Evolutionary conservation across 2,329 filamentous ascomycete genomes (phyloP).

Genomic region (Aspergillus uvarum): DNA sequence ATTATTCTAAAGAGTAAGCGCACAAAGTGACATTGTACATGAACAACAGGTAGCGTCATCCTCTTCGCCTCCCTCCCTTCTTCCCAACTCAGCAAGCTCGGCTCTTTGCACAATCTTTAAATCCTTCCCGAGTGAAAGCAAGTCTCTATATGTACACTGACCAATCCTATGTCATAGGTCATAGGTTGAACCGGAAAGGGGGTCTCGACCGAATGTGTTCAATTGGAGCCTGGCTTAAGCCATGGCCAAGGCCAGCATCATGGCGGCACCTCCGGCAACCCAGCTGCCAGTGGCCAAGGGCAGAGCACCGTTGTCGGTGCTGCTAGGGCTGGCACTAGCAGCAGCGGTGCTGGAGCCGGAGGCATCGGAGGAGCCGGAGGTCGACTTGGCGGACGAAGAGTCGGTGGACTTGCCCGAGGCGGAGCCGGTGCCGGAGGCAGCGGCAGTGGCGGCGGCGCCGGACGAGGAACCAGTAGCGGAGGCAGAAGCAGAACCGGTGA

Average conservation of each 20-base stretch:
- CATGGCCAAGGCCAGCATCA: slow-evolving; percentile 29
- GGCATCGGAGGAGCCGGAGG: not conserved
- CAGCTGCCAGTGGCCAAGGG: slow-evolving; percentile 22
- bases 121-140: not conserved
- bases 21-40: not conserved
- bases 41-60: not conserved
- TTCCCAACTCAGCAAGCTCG: not conserved
- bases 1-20: not conserved
- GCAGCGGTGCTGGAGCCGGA: slow-evolving; percentile 5
- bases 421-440: slow-evolving; percentile 7
- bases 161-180: no score
- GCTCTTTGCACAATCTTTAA: not conserved
- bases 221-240: slow-evolving; percentile 14
- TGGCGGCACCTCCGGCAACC: slow-evolving; percentile 28
- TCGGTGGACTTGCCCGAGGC: slow-evolving; percentile 2
- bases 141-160: not conserved
- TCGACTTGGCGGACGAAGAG: slow-evolving; percentile 1
- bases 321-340: slow-evolving; percentile 12
- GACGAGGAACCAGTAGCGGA: slow-evolving; percentile 19
- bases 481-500: slow-evolving; percentile 24
- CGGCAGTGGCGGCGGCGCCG: slow-evolving; percentile 12
- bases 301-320: slow-evolving; percentile 24
- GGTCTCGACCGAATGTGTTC: not conserved
- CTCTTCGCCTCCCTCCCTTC: not conserved
- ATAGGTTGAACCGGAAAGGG: not conserved